Evolutionary conservation across 148 eudicot species (phyloP), one percentile per base, ranked within the genome.

Genomic region (Chenopodium quinoa): DNA sequence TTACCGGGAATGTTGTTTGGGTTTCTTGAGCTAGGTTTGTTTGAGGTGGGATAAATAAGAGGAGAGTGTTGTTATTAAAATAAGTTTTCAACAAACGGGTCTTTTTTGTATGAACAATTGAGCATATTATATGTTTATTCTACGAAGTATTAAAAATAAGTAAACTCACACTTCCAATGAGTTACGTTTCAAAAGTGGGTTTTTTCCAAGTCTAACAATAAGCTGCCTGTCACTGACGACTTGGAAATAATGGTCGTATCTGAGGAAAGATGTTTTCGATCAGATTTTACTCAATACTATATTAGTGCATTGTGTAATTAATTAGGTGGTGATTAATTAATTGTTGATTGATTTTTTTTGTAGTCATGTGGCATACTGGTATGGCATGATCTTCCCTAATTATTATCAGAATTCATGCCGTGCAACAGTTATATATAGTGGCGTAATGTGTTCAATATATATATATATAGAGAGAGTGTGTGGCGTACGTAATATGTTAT

Each of bases 191-290:
- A n/a, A 73, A 73, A 73, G 76, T 46, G 29, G 58, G 48, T 73
- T 71, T 6, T 40, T 71, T 71, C 17, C 4, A 16, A 12, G 62
- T 48, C 77, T 50, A 40, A 40, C 13, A 12, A 16, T 74, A 48
- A 50, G 76, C 76, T 46, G 76, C 73, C 7, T 31, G 27, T 47
- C 31, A 73, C 23, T 71, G 74, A 47, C 62, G 76, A 74, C 76
- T 50, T 74, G 76, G 22, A 12, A 48, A 48, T 4, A 4, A 8
- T 48, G 76, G 60, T 47, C 75, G 76, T 73, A 73, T 73, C 76
- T 48, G 50, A 74, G 62, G 77, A 74, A 50, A 20, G 54, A 71
- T 71, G 52, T 40, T 69, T 14, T 8, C 19, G 47, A 70, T 71
- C 17, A 1, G 62, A 56, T 56, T 17, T 56, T 56, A 19, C 62